A percentile compares a stretch with the other conserved stretches of the same genome.
phyloP scores from a whole-genome alignment of 441 rosid genomes.

The Geranium incanum region DNA sequence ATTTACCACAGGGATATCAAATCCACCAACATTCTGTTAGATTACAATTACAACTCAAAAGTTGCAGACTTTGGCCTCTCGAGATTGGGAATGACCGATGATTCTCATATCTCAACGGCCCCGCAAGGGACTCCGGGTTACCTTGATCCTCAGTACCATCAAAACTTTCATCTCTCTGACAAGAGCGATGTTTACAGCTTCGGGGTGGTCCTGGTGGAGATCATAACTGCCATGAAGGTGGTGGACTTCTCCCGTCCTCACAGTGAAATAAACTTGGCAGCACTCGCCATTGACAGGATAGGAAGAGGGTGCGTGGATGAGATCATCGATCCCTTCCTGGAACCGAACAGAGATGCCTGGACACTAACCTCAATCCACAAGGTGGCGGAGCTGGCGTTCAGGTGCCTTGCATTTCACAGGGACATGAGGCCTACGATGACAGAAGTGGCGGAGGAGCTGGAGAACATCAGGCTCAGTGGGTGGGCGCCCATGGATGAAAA shows the following conservation, averaged over 20 bases:
- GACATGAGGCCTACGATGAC: slow-evolving; percentile 88
- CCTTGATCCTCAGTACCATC: slow-evolving; percentile 90
- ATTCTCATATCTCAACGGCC: slow-evolving; percentile 80
- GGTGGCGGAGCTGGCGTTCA: slow-evolving; percentile 79
- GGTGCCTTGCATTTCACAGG: slow-evolving; percentile 73
- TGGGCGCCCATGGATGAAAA: slow-evolving; percentile 40
- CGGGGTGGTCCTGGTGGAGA: slow-evolving; percentile 81
- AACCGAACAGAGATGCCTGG: slow-evolving; percentile 57
- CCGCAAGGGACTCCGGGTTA: slow-evolving; percentile 85
- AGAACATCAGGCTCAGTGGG: slow-evolving; percentile 50
- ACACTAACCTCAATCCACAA: slow-evolving; percentile 56
- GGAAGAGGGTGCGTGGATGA: slow-evolving; percentile 67
- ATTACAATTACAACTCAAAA: slow-evolving; percentile 53
- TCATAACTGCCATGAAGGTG: slow-evolving; percentile 68
- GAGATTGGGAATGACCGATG: slow-evolving; percentile 70
- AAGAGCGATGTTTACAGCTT: slow-evolving; percentile 96
- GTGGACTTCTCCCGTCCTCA: slow-evolving; percentile 71
- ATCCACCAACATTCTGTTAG: slow-evolving; percentile 82
- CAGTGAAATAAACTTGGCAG: slow-evolving; percentile 73
- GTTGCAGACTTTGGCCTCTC: slow-evolving; percentile 95
- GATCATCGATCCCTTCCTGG: slow-evolving; percentile 61
- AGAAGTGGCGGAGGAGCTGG: slow-evolving; percentile 74
- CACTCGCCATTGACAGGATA: slow-evolving; percentile 72
- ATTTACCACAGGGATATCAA: slow-evolving; percentile 84
- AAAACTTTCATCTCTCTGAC: slow-evolving; percentile 21